Conservation (phyloP, 129 eudicot species). For the Tanacetum coccineum region DNA sequence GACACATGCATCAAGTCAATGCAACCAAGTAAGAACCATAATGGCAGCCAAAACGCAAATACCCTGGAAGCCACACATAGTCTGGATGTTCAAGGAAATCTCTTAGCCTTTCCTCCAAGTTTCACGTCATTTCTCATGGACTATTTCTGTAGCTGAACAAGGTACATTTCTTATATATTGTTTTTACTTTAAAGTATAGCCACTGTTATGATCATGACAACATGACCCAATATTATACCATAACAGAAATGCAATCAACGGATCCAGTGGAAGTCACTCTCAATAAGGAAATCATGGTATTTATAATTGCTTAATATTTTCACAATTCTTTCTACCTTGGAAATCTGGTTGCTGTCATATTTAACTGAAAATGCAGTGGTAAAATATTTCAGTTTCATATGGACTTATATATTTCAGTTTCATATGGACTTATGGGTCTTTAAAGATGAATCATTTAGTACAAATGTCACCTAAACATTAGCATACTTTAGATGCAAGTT, state of each 20-base stretch:
- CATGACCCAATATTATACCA: slow-evolving; percentile 16
- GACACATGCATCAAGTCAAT: too few species aligned
- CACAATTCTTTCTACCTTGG: background rate
- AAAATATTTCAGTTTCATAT: too few species aligned
- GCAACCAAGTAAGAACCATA: too few species aligned
- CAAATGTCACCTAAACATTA: too few species aligned
- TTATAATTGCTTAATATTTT: slow-evolving; percentile 13
- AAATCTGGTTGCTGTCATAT: background rate
- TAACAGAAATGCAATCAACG: slow-evolving; percentile 27
- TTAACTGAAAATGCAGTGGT: slow-evolving; percentile 18
- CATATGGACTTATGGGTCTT: too few species aligned
- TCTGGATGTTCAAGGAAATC: slow-evolving; percentile 39
- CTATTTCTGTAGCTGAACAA: slow-evolving; percentile 43
- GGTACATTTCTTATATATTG: slow-evolving; percentile 26
- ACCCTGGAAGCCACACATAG: too few species aligned
- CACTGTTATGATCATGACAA: background rate
- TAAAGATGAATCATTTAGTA: too few species aligned
- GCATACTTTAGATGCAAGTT: too few species aligned
- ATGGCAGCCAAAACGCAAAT: too few species aligned
- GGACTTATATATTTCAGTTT: too few species aligned
- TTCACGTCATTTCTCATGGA: slow-evolving; percentile 61
- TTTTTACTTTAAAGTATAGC: background rate
- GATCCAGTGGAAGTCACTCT: slow-evolving; percentile 38
- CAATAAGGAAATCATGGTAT: slow-evolving; percentile 63
- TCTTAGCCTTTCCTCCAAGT: slow-evolving; percentile 69